These are phyloP conservation scores for Populus deltoides DNA, from an alignment of 345 rosid species.

Conservation along the genomic window DNA sequence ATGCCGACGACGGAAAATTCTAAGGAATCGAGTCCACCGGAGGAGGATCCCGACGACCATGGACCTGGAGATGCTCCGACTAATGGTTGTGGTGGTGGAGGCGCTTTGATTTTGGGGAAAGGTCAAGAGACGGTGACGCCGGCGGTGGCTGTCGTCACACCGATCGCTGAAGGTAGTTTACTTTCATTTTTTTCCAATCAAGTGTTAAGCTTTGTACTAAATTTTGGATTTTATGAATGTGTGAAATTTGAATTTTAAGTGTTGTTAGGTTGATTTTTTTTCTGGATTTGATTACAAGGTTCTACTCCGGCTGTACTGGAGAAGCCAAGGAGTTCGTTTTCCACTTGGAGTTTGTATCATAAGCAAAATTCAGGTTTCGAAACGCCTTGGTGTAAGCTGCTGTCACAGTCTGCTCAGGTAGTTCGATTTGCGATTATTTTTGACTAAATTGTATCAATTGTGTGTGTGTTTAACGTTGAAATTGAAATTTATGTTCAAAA, in stretches of 20 bases:
- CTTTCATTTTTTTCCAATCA: neutral
- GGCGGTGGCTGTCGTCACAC: slow-evolving; percentile 45
- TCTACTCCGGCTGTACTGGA: slow-evolving; percentile 48
- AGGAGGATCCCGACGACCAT: slow-evolving; percentile 54
- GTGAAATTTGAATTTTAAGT: neutral
- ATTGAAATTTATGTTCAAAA: neutral
- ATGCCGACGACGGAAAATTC: slow-evolving; percentile 48
- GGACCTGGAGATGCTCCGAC: slow-evolving; percentile 42
- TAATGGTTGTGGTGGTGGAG: slow-evolving; percentile 39
- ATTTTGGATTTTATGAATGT: neutral
- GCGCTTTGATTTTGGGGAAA: slow-evolving; percentile 35
- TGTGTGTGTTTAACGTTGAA: neutral
- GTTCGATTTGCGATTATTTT: neutral
- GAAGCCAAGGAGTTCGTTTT: slow-evolving; percentile 50
- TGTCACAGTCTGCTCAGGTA: slow-evolving; percentile 77
- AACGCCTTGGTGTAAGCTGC: slow-evolving; percentile 72
- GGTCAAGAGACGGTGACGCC: slow-evolving; percentile 42
- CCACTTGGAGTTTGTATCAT: slow-evolving; percentile 42
- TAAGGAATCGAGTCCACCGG: slow-evolving; percentile 52
- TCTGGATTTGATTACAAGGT: slow-evolving; percentile 37
- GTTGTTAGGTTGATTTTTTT: slow-evolving; percentile 8
- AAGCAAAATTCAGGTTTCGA: slow-evolving; percentile 43
- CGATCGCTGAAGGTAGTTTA: slow-evolving; percentile 60
- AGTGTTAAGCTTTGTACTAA: neutral
- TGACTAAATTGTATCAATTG: neutral